A percentile compares a stretch with the other conserved stretches of the same genome.
These are phyloP conservation scores for Lactarius hatsudake DNA, from an alignment of 768 basidiomycete genomes.

Conservation along the genomic window DNA sequence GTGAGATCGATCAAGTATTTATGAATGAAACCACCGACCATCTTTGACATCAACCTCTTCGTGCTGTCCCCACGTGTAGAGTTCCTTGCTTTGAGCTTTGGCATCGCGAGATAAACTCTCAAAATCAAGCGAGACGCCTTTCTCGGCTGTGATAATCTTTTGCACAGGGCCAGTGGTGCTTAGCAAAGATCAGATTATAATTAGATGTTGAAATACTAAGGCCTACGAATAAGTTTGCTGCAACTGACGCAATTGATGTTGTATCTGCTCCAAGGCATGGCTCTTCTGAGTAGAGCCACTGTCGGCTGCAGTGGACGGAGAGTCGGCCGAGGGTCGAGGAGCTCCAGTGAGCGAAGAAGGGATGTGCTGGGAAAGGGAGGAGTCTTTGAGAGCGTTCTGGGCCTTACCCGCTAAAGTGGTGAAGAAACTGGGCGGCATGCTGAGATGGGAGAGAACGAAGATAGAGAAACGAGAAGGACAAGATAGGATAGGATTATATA, in stretches of 20 bases:
- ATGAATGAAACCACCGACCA: slow-evolving; percentile 42
- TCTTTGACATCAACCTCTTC: slow-evolving; percentile 74
- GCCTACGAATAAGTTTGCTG: slow-evolving; percentile 73
- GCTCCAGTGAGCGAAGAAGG: slow-evolving; percentile 42
- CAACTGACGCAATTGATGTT: slow-evolving; percentile 68
- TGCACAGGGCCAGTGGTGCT: slow-evolving; percentile 66
- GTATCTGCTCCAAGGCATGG: slow-evolving; percentile 58
- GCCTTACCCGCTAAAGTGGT: slow-evolving; percentile 73
- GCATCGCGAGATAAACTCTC: slow-evolving; percentile 63
- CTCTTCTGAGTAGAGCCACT: slow-evolving; percentile 41
- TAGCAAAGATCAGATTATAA: slow-evolving; percentile 8
- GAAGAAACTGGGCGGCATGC: slow-evolving; percentile 62
- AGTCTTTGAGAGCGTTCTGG: slow-evolving; percentile 62
- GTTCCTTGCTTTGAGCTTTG: slow-evolving; percentile 76
- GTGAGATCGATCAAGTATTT: background rate
- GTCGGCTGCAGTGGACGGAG: slow-evolving; percentile 13
- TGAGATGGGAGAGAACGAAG: slow-evolving; percentile 24
- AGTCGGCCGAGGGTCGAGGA: slow-evolving; percentile 35
- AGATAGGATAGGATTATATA: slow-evolving; percentile 26
- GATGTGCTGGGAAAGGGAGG: slow-evolving; percentile 55
- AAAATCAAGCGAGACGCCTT: slow-evolving; percentile 74
- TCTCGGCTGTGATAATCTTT: slow-evolving; percentile 74
- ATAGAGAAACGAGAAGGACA: slow-evolving; percentile 21
- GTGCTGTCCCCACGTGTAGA: slow-evolving; percentile 80
- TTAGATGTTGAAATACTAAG: too few relatives aligned